phyloP scores from a whole-genome alignment of 306 rosid species.

The Prunus armeniaca region DNA sequence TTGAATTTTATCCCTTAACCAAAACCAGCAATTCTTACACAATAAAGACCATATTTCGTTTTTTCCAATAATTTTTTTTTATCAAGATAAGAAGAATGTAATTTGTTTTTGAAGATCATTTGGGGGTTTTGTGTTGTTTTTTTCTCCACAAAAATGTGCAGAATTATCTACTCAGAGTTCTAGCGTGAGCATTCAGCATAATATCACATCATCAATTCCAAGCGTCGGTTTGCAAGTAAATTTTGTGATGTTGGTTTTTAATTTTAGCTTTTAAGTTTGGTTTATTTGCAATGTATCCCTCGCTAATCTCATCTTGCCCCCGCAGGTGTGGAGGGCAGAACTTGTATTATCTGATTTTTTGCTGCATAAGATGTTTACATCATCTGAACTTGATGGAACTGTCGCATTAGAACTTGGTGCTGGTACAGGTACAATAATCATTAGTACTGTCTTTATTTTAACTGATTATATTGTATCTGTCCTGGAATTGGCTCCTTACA shows the following conservation, averaged over 20 bases:
- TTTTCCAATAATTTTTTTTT: too few species aligned
- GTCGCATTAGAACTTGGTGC: constrained; percentile 81
- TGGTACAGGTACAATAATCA: constrained; percentile 61
- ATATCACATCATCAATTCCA: constrained; percentile 76
- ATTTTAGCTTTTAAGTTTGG: not conserved
- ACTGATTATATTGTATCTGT: not conserved
- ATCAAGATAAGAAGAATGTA: too few species aligned
- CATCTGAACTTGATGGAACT: constrained; percentile 60
- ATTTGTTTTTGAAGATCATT: not conserved
- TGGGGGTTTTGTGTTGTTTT: not conserved
- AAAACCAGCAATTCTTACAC: not conserved
- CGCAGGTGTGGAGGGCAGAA: constrained; percentile 88
- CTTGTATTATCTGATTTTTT: constrained; percentile 74
- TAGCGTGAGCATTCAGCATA: constrained; percentile 57
- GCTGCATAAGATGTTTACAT: constrained; percentile 54
- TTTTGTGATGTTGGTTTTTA: constrained; percentile 1
- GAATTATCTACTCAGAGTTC: constrained; percentile 26
- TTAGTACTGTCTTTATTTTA: not conserved
- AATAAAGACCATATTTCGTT: not conserved
- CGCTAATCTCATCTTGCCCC: not conserved
- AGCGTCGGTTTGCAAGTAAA: constrained; percentile 87
- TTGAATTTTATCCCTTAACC: not conserved
- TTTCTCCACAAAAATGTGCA: constrained; percentile 8
- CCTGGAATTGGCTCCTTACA: not conserved
- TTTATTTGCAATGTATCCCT: not conserved